These are phyloP conservation scores for Eutrema yunnanense DNA, from an alignment of 345 rosid genomes.

Conservation along the genomic window DNA sequence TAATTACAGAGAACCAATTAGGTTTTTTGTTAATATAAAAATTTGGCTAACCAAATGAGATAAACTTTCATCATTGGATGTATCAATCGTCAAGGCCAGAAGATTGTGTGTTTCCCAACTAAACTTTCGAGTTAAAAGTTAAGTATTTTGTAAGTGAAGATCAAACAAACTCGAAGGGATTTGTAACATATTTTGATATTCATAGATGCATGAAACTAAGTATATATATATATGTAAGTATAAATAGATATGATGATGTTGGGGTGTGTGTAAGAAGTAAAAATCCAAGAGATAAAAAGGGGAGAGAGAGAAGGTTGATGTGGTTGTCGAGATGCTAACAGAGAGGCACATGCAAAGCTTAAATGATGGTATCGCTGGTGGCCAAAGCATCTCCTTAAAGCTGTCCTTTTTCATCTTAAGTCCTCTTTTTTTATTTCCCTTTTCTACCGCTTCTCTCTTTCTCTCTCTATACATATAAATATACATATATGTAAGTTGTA, in stretches of 20 bases:
- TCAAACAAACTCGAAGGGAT: neutral
- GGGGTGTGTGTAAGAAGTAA: slow-evolving; percentile 31
- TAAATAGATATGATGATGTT: slow-evolving; percentile 22
- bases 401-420: slow-evolving; percentile 30
- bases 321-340: slow-evolving; percentile 37
- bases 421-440: neutral
- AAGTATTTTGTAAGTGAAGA: neutral
- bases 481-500: neutral
- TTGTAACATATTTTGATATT: neutral
- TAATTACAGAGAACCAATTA: neutral
- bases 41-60: neutral
- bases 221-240: neutral
- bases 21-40: neutral
- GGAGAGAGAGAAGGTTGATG: slow-evolving; percentile 23
- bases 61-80: neutral
- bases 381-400: slow-evolving; percentile 37
- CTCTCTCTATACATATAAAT: neutral
- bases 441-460: neutral
- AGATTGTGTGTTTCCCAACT: neutral
- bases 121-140: neutral
- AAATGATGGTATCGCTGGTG: slow-evolving; percentile 35
- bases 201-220: slow-evolving; percentile 6
- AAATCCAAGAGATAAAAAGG: slow-evolving; percentile 29
- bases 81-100: neutral
- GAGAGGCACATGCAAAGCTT: slow-evolving; percentile 42